Evolutionary conservation across 805 yeast genomes (phyloP).

Genomic region (Candida ovalis): DNA sequence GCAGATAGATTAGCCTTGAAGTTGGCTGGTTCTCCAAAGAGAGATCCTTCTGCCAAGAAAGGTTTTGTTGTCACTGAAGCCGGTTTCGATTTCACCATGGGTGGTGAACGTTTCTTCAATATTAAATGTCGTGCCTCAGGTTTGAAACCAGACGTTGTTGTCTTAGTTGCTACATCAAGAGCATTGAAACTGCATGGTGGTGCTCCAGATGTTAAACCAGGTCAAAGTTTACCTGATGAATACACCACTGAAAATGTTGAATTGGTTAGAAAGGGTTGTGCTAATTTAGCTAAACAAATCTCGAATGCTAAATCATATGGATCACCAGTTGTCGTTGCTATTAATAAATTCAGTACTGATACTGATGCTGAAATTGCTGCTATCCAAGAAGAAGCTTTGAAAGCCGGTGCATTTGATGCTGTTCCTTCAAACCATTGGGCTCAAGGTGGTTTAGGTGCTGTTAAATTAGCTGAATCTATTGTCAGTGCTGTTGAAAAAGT

Average conservation of each 20-base stretch:
- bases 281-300: slow-evolving; percentile 75
- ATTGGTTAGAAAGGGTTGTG: slow-evolving; percentile 63
- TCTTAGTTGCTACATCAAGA: slow-evolving; percentile 79
- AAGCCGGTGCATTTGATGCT: slow-evolving; percentile 78
- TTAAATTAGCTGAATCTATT: slow-evolving; percentile 68
- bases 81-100: slow-evolving; percentile 89
- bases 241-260: slow-evolving; percentile 70
- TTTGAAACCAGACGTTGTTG: slow-evolving; percentile 70
- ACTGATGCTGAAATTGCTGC: slow-evolving; percentile 64
- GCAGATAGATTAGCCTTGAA: slow-evolving; percentile 83
- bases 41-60: slow-evolving; percentile 37
- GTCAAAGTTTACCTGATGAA: slow-evolving; percentile 71
- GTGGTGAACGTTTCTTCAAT: slow-evolving; percentile 83
- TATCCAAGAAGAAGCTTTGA: slow-evolving; percentile 61
- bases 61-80: slow-evolving; percentile 87
- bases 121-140: slow-evolving; percentile 84
- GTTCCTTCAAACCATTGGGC: slow-evolving; percentile 85
- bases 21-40: slow-evolving; percentile 52
- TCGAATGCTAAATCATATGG: slow-evolving; percentile 68
- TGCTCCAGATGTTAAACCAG: slow-evolving; percentile 85
- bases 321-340: slow-evolving; percentile 77
- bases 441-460: slow-evolving; percentile 80
- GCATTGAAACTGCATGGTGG: slow-evolving; percentile 87
- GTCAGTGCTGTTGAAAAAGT: slow-evolving; percentile 52
- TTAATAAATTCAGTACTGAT: slow-evolving; percentile 75